Evolutionary conservation across 2,329 filamentous ascomycete species (phyloP), one percentile per base, ranked within the genome.

Genomic region (Penicillium palitans): DNA sequence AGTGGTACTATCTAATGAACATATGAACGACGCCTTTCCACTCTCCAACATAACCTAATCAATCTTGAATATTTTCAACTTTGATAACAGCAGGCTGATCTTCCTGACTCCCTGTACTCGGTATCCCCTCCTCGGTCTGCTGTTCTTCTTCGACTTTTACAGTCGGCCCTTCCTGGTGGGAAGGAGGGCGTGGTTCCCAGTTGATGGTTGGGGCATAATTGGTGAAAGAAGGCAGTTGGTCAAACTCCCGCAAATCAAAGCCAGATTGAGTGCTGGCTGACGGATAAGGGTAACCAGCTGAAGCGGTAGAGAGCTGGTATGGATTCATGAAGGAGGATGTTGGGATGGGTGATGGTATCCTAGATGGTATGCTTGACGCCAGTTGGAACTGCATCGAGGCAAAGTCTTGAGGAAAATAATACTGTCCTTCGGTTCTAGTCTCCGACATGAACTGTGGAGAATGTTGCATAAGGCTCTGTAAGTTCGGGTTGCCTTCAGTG

Each of bases 341-440:
- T 40, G 25, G 27, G 13, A 7, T 61, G 15, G 45, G 39, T 1
- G 39, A 51, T 25, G 51, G 31, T 8, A 52, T 12, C 5, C 41
- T 25, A 12, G 57, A 12, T 13, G 54, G 42, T 21, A 53, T 42
- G 13, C 17, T 40, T 10, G 45, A 35, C 1, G 52, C 44, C 12
- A 59, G 9, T 2, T 47, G 33, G 3, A 59, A 51, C 25, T 50
- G 47, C 19, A 40, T 31, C 5, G 45, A 46, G 19, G 46, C 17
- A 25, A 35, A 46, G 6, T 60, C 54, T 6, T 57, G 49, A 8
- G 60, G 54, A n/a, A 58, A 19, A 21, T 57, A 55, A 31, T 59
- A 27, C 17, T 46, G 50, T 46, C 31, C 48, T 21, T 10, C 19
- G 15, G 41, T 58, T 8, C 31, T 58, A 29, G 24, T 21, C 2